These are phyloP conservation scores for Aspergillus carlsbadensis DNA, from an alignment of 495 filamentous ascomycete genomes.

Conservation along the genomic window DNA sequence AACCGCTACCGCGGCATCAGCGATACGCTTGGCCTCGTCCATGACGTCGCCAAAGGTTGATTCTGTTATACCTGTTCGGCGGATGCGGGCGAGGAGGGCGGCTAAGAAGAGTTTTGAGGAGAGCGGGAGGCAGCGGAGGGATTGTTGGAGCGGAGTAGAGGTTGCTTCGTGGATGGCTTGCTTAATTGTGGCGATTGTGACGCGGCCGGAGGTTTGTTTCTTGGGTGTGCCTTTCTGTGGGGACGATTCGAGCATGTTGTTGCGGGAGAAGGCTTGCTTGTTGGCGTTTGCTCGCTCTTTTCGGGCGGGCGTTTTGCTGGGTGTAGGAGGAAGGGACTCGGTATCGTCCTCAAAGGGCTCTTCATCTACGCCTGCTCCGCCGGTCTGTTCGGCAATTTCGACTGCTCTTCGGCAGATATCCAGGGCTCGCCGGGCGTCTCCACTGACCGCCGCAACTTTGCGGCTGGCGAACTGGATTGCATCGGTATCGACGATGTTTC, in stretches of 20 bases:
- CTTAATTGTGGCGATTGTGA: constrained; percentile 91
- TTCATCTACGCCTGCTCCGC: constrained; percentile 29
- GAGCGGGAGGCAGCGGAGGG: constrained; percentile 76
- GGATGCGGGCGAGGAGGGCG: constrained; percentile 72
- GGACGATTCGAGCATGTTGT: constrained; percentile 6
- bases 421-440: constrained; percentile 87
- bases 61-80: constrained; percentile 81
- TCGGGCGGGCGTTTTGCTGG: constrained; percentile 43
- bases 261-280: constrained; percentile 4
- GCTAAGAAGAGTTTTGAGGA: constrained; percentile 81
- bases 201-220: constrained; percentile 47
- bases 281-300: constrained; percentile 25
- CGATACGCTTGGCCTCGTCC: constrained; percentile 82
- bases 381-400: constrained; percentile 84
- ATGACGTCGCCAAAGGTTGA: constrained; percentile 86
- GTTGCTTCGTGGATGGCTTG: constrained; percentile 94
- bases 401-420: constrained; percentile 97
- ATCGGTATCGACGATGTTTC: constrained; percentile 87
- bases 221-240: constrained; percentile 20
- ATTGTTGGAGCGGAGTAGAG: constrained; percentile 85
- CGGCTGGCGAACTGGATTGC: constrained; percentile 94
- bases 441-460: constrained; percentile 95
- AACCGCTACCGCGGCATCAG: constrained; percentile 50
- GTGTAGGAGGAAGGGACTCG: constrained; percentile 43
- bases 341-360: constrained; percentile 30